Base-by-base conservation (phyloP, 164 flowering plant species). In the Taxillus chinensis region DNA sequence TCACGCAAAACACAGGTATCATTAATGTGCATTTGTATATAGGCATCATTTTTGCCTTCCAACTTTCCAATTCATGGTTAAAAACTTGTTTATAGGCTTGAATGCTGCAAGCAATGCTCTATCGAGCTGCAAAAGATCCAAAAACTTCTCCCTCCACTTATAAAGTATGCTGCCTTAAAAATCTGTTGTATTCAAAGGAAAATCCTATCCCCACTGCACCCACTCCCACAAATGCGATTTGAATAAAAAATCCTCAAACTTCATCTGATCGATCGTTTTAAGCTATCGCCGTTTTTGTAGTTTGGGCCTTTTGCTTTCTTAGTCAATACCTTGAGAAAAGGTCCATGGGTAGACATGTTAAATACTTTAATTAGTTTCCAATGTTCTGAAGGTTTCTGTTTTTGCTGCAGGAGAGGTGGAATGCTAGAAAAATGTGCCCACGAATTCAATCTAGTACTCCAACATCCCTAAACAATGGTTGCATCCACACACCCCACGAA, bases 1-100 rank as follows among this genome's bases (percentile, higher is more conserved):
- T 69, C 96, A 92, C 66, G 87, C 86, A 48, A 96, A 92, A 69
- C 77, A 81, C 67, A 86, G 98, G 98, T 88, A 59, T 51, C 12
- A 2, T 41, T 3, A 17, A 11, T 53, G 13, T 56, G 16, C 57
- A 40, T 45, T 40, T 17, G 3, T 53, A 17, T 12, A 27, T 2
- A 27, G 27, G 1, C 2, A 8, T 12, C 38, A 7, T n/a, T 56
- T 55, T 60, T 14, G 16, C 45, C 46, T 52, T 49, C 46, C 38
- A 11, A 27, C 27, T 27, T 27, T 27, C 27, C 27, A 27, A 27
- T n/a, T 50, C 37, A 55, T 64, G 59, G 50, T 40, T 64, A 48
- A 41, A 37, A 46, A 56, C 16, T 62, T 64, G 52, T 40, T 12
- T 12, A 55, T 80, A 90, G 96, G 84, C 75, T 67, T 61, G 81